phyloP scores from a whole-genome alignment of 2,329 filamentous ascomycete genomes.

The Neonectria sp. region DNA sequence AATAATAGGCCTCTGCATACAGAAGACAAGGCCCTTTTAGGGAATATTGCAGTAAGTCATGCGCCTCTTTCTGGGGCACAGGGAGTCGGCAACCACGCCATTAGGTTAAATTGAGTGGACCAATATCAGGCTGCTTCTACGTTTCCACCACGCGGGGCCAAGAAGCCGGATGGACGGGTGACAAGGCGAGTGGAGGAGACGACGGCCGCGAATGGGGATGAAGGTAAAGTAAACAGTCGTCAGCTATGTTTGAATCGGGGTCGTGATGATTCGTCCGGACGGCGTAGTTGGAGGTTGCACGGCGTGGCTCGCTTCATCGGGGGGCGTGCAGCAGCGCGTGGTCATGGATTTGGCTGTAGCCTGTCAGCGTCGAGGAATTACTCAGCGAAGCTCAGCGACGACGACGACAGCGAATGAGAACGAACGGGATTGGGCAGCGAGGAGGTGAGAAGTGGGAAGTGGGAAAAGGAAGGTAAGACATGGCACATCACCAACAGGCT shows the following conservation, averaged over 20 bases:
- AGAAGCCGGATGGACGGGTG: slow-evolving; percentile 38
- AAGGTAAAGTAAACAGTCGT: slow-evolving; percentile 41
- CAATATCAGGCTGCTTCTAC: slow-evolving; percentile 46
- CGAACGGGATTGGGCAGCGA: slow-evolving; percentile 30
- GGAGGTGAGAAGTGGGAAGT: slow-evolving; percentile 19
- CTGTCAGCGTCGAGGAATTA: slow-evolving; percentile 55
- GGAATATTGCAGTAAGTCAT: slow-evolving; percentile 43
- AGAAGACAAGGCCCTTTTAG: slow-evolving; percentile 47
- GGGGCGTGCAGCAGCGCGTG: slow-evolving; percentile 41
- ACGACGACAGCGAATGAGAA: slow-evolving; percentile 40
- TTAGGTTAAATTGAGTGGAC: slow-evolving; percentile 47
- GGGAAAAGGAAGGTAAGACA: background rate
- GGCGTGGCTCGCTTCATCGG: slow-evolving; percentile 33
- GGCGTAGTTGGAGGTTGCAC: slow-evolving; percentile 35
- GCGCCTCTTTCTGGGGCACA: slow-evolving; percentile 40
- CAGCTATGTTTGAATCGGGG: slow-evolving; percentile 43
- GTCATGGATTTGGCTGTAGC: slow-evolving; percentile 41
- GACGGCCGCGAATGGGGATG: slow-evolving; percentile 42
- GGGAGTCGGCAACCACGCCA: slow-evolving; percentile 41
- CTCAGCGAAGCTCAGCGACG: slow-evolving; percentile 49
- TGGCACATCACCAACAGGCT: slow-evolving; percentile 25
- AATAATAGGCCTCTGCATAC: slow-evolving; percentile 28
- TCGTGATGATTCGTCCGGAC: slow-evolving; percentile 42
- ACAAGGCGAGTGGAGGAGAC: slow-evolving; percentile 34
- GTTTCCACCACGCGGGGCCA: slow-evolving; percentile 42